A percentile compares a stretch with the other conserved stretches of the same genome.
phyloP scores from a whole-genome alignment of 331 rosid genomes.

The Stylosanthes scabra region DNA sequence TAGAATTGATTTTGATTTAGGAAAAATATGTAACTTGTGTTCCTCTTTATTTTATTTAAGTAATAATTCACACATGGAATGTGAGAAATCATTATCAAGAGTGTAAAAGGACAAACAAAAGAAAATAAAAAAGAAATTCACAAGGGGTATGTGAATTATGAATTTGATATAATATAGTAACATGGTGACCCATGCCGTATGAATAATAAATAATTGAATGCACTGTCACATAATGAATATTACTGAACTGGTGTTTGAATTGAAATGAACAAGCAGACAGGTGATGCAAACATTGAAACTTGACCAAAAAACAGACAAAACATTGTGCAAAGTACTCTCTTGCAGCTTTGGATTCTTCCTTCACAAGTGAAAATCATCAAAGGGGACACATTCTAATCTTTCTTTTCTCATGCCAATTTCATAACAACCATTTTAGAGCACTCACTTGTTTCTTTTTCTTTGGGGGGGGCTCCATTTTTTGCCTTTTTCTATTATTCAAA shows the following conservation, averaged over 20 bases:
- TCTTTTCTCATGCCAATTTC: conserved; percentile 47
- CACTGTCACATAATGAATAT: conserved; percentile 34
- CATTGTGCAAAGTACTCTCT: conserved; percentile 13
- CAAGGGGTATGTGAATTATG: background rate
- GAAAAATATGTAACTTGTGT: too few relatives aligned
- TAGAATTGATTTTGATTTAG: too few relatives aligned
- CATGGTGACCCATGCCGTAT: too few relatives aligned
- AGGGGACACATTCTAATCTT: background rate
- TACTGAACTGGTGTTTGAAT: conserved; percentile 28
- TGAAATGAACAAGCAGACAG: conserved; percentile 32
- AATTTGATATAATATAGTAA: background rate
- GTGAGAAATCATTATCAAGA: background rate
- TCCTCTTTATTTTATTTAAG: too few relatives aligned
- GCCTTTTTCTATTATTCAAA: conserved; percentile 50
- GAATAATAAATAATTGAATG: conserved; percentile 47
- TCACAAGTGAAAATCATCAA: conserved; percentile 50
- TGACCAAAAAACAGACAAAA: conserved; percentile 43
- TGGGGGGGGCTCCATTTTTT: conserved; percentile 96
- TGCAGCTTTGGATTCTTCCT: conserved; percentile 81
- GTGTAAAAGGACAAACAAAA: background rate
- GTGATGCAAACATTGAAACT: conserved; percentile 24
- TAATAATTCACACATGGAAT: background rate
- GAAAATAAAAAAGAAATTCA: background rate
- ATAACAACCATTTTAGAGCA: conserved; percentile 53
- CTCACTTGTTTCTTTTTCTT: conserved; percentile 48